phyloP scores from a whole-genome alignment of 352 stramenopile genomes.

The Globisporangium ultimum region DNA sequence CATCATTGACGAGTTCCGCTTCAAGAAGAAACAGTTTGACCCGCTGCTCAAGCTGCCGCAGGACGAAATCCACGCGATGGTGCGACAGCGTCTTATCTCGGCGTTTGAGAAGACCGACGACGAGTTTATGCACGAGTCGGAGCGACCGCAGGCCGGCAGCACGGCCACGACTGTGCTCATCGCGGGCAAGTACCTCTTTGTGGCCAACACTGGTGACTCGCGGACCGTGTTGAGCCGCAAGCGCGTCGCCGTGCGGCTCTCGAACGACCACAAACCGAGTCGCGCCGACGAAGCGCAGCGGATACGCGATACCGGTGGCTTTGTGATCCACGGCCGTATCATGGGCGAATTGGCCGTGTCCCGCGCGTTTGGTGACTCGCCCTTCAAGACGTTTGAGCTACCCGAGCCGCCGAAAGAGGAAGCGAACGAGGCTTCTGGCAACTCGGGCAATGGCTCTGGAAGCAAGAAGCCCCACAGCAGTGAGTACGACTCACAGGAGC shows the following conservation, averaged over 20 bases:
- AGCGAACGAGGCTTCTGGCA: background rate
- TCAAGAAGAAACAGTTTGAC: conserved; percentile 41
- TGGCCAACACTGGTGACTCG: conserved; percentile 96
- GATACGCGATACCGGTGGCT: conserved; percentile 91
- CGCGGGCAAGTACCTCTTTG: conserved; percentile 90
- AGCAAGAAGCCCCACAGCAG: conserved; percentile 39
- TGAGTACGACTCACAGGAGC: conserved; percentile 74
- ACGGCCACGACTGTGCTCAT: conserved; percentile 95
- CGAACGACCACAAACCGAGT: conserved; percentile 96
- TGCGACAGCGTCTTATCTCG: conserved; percentile 41
- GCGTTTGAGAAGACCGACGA: conserved; percentile 75
- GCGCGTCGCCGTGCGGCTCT: conserved; percentile 87
- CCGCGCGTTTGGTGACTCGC: conserved; percentile 88
- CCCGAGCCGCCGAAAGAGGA: conserved; percentile 32
- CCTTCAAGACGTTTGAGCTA: conserved; percentile 93
- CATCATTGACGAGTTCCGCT: conserved; percentile 56
- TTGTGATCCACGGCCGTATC: conserved; percentile 90
- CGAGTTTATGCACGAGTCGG: conserved; percentile 62
- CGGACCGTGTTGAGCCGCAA: conserved; percentile 91
- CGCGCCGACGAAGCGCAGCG: conserved; percentile 92
- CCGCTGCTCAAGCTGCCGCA: conserved; percentile 29
- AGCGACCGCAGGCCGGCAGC: conserved; percentile 83
- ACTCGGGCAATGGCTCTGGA: conserved; percentile 23
- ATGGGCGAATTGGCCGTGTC: conserved; percentile 90
- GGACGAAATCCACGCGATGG: conserved; percentile 45